Evolutionary conservation across 441 rosid genomes (phyloP).

Genomic region (Kokia cookei): DNA sequence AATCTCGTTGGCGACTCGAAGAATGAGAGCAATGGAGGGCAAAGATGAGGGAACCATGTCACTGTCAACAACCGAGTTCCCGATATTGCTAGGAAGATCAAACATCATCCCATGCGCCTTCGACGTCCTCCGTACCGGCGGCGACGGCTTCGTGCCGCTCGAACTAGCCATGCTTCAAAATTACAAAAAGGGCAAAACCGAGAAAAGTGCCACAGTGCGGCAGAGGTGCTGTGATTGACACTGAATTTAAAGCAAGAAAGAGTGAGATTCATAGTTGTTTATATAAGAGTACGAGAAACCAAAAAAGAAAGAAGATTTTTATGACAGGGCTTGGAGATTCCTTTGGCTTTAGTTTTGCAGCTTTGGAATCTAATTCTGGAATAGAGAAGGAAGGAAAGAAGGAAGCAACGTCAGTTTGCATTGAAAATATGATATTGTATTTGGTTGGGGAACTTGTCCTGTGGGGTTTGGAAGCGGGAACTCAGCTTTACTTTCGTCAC

Average conservation of each 20-base stretch:
- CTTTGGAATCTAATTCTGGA: neutral
- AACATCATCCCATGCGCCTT: slow-evolving; percentile 56
- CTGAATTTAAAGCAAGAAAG: neutral
- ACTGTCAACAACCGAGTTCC: slow-evolving; percentile 56
- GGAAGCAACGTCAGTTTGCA: neutral
- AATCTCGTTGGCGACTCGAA: slow-evolving; percentile 79
- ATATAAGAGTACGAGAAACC: neutral
- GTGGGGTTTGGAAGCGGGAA: slow-evolving; percentile 2
- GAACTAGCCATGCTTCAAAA: slow-evolving; percentile 7
- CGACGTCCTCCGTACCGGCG: slow-evolving; percentile 45
- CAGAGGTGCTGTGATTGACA: neutral
- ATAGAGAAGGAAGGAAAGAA: neutral
- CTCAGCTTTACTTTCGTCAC: neutral
- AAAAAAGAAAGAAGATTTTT: neutral
- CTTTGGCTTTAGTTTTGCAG: neutral
- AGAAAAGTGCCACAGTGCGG: neutral
- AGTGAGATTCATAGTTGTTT: neutral
- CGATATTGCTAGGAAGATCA: slow-evolving; percentile 39
- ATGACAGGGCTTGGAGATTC: neutral
- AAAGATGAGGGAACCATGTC: slow-evolving; percentile 76
- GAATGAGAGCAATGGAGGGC: slow-evolving; percentile 70
- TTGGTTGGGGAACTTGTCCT: neutral
- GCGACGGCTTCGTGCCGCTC: slow-evolving; percentile 15
- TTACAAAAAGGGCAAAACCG: neutral
- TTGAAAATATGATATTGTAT: neutral